phyloP scores from a whole-genome alignment of 2,329 filamentous ascomycete species.

The Clarireedia monteithiana region DNA sequence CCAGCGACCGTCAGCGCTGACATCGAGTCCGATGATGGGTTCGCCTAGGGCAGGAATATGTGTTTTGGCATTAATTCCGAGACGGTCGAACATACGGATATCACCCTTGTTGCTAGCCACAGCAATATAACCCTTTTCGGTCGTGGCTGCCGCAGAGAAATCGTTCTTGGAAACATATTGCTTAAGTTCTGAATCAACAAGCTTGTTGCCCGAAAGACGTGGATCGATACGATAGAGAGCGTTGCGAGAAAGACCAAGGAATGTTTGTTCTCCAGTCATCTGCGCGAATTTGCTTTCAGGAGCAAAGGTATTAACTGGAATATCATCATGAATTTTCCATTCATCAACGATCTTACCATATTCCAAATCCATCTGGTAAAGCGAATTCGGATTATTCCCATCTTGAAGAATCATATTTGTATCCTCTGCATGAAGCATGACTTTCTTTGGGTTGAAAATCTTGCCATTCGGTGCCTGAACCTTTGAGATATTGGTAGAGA shows the following conservation, averaged over 20 bases:
- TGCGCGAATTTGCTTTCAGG: constrained; percentile 98
- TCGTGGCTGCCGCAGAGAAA: constrained; percentile 90
- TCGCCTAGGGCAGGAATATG: constrained; percentile 93
- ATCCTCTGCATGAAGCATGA: constrained; percentile 31
- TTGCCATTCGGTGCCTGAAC: constrained; percentile 82
- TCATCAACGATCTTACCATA: constrained; percentile 97
- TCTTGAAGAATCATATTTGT: constrained; percentile 31
- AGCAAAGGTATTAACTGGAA: constrained; percentile 83
- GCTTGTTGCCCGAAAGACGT: constrained; percentile 80
- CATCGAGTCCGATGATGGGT: constrained; percentile 88
- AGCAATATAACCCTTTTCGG: constrained; percentile 92
- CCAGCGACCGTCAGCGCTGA: constrained; percentile 93
- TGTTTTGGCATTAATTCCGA: constrained; percentile 96
- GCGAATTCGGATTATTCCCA: constrained; percentile 68
- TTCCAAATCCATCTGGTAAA: constrained; percentile 96
- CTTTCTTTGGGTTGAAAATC: constrained; percentile 79
- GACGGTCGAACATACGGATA: constrained; percentile 88
- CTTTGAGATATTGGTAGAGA: constrained; percentile 94
- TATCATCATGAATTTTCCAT: constrained; percentile 97
- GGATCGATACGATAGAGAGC: constrained; percentile 92
- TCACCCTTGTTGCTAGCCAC: constrained; percentile 98
- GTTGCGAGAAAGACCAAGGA: constrained; percentile 87
- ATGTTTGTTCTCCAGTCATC: constrained; percentile 92
- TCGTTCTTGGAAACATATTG: constrained; percentile 97
- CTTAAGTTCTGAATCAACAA: constrained; percentile 88